Conservation (phyloP, 306 rosid genomes). For the Glycine tomentella region DNA sequence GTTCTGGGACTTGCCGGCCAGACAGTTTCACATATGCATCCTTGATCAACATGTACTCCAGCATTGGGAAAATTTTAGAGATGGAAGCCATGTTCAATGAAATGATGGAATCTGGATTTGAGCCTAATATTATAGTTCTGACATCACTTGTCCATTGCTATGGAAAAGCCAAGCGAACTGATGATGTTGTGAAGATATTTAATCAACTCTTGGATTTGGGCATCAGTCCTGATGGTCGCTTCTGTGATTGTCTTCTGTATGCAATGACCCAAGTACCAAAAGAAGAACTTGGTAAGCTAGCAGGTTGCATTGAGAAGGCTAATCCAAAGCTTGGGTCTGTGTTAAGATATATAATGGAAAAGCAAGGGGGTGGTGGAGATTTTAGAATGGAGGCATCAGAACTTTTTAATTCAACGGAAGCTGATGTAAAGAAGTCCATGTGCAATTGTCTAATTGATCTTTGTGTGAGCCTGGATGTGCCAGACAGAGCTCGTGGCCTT, state of each 20-base stretch:
- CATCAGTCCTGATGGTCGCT: slow-evolving; percentile 73
- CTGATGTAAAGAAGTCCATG: slow-evolving; percentile 69
- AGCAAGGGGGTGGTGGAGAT: slow-evolving; percentile 50
- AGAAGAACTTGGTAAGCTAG: slow-evolving; percentile 68
- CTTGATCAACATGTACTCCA: slow-evolving; percentile 78
- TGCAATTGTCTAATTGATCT: slow-evolving; percentile 86
- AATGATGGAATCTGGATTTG: slow-evolving; percentile 72
- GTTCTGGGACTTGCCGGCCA: slow-evolving; percentile 60
- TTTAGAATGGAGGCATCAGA: slow-evolving; percentile 70
- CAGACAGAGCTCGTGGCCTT: slow-evolving; percentile 67
- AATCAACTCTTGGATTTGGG: slow-evolving; percentile 67
- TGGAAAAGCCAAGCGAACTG: slow-evolving; percentile 78
- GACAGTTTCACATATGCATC: slow-evolving; percentile 83
- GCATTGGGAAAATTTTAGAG: slow-evolving; percentile 68
- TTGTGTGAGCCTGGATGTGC: slow-evolving; percentile 65
- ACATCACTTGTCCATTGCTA: slow-evolving; percentile 85
- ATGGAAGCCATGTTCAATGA: slow-evolving; percentile 73
- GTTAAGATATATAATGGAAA: slow-evolving; percentile 62
- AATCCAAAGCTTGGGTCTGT: slow-evolving; percentile 70
- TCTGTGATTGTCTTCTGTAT: slow-evolving; percentile 80
- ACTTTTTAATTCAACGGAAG: slow-evolving; percentile 58
- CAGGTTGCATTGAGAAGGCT: slow-evolving; percentile 69
- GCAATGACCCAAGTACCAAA: slow-evolving; percentile 77
- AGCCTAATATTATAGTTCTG: slow-evolving; percentile 73
- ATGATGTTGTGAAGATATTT: slow-evolving; percentile 79